Base-by-base conservation (phyloP, 2,329 filamentous ascomycete genomes). In the Aurifilum marmelostoma region DNA sequence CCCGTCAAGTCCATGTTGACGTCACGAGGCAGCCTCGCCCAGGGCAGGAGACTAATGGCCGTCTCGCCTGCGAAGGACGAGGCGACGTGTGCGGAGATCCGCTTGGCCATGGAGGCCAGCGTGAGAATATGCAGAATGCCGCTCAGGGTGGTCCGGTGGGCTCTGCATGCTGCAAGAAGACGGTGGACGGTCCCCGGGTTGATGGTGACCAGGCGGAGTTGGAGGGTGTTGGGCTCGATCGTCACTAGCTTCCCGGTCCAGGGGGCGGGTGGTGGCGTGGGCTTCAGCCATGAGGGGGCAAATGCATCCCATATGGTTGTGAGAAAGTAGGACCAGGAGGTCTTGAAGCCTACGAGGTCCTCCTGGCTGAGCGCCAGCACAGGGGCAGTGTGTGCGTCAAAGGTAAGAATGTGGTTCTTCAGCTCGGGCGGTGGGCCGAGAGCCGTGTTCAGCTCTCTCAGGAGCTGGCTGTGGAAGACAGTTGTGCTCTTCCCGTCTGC, bases 401-500 rank as follows among this genome's bases (percentile, higher is more conserved):
- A 79, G 18, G 71, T 68, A 16, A 84, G 75, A 2, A 77, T 64
- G 66, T 74, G 72, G 29, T 71, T 65, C 14, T 72, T 68, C n/a
- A 73, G 72, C 67, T 67, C 73, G 8, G 47, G 52, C 3, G 67
- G 73, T 21, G 32, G 59, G 27, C 0, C 56, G 29, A 62, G 50
- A 14, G 69, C 54, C 16, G 34, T 65, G 67, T 80, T 81, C 2
- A 88, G 76, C 4, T 83, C 80, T 2, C 76, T 72, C 4, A 84
- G 78, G 0, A 89, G 75, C 1, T 79, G 76, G 39, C 79, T 75
- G 70, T 89, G 87, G 71, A 89, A 87, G 1, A 80, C 73, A 37
- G 77, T 76, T 0, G 82, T 83, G 71, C 83, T 82, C 16, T 80
- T 77, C 1, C 87, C 87, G 71, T 89, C 87, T 32, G 80, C 80